Conservation (phyloP, 192 early-diverging fungal genomes). For the Jimgerdemannia flammicorona region DNA sequence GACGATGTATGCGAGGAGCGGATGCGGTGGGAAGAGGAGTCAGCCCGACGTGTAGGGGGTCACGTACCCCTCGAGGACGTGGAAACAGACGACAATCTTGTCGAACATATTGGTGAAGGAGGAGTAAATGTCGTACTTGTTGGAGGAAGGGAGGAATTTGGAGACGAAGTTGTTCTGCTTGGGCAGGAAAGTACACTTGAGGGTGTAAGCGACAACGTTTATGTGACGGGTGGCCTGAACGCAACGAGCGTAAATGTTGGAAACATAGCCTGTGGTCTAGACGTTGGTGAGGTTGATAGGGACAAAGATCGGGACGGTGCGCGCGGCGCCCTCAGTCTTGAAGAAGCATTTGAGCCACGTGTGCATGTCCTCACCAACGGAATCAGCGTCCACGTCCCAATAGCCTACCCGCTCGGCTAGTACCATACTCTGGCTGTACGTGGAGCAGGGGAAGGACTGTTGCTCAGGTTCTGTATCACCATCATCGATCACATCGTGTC, state of each 20-base stretch:
- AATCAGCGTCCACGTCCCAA: conserved; percentile 61
- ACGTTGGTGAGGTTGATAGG: conserved; percentile 54
- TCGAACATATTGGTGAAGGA: conserved; percentile 17
- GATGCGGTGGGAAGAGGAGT: conserved; percentile 34
- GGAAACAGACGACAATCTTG: conserved; percentile 32
- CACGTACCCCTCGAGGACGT: conserved; percentile 51
- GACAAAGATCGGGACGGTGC: too few species aligned
- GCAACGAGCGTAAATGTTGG: conserved; percentile 45
- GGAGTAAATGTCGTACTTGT: neutral
- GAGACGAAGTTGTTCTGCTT: neutral
- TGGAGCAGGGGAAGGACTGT: conserved; percentile 69
- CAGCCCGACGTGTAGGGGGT: conserved; percentile 46
- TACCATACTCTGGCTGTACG: conserved; percentile 60
- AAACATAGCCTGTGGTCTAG: conserved; percentile 35
- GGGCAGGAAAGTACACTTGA: conserved; percentile 13
- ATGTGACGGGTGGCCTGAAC: conserved; percentile 58
- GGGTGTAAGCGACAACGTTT: conserved; percentile 47
- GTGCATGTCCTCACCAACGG: too few species aligned
- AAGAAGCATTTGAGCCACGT: too few species aligned
- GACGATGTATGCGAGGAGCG: conserved; percentile 9
- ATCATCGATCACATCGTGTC: conserved; percentile 67
- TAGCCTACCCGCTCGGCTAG: conserved; percentile 58
- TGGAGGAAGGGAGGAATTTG: neutral
- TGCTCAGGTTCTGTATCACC: conserved; percentile 4
- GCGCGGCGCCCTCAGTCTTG: too few species aligned